Conservation (phyloP, 73 alveolate species). For the Blepharisma japonicum region DNA sequence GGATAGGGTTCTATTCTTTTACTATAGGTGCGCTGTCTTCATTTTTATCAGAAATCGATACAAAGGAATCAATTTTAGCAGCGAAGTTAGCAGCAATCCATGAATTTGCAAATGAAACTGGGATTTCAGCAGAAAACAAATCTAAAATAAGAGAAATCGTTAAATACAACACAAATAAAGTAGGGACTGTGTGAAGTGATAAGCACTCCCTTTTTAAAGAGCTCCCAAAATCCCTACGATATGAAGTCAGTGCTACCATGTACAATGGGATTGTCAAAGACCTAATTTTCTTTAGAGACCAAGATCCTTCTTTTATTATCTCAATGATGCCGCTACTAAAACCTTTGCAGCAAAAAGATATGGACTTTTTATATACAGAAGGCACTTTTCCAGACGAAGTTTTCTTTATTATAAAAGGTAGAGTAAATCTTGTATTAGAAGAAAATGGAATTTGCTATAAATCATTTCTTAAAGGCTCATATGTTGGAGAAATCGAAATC, state of each 20-base stretch:
- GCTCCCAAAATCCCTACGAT: conserved; percentile 2
- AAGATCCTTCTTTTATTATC: background rate
- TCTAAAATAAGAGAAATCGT: conserved; percentile 38
- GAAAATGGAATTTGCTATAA: background rate
- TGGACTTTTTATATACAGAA: background rate
- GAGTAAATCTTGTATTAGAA: background rate
- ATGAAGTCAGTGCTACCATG: background rate
- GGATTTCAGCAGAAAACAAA: conserved; percentile 33
- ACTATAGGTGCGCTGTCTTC: background rate
- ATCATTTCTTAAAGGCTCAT: background rate
- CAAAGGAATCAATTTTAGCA: conserved; percentile 38
- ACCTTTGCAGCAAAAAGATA: background rate
- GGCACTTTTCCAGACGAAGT: conserved; percentile 7
- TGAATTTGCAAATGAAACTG: conserved; percentile 52
- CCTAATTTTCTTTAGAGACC: background rate
- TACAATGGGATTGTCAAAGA: background rate
- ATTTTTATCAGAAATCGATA: background rate
- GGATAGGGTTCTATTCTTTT: conserved; percentile 26
- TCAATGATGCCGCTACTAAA: conserved; percentile 15
- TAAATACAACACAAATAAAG: conserved; percentile 44
- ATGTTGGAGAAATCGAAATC: conserved; percentile 18
- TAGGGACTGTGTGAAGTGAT: conserved; percentile 36
- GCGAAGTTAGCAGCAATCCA: conserved; percentile 44
- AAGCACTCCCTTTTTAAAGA: conserved; percentile 39
- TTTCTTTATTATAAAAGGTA: conserved; percentile 7